Percentiles rank a stretch among this genome's conserved stretches.
Evolutionary conservation across 2,329 filamentous ascomycete genomes (phyloP).

Genomic region (Davidsoniella neocaledoniae): DNA sequence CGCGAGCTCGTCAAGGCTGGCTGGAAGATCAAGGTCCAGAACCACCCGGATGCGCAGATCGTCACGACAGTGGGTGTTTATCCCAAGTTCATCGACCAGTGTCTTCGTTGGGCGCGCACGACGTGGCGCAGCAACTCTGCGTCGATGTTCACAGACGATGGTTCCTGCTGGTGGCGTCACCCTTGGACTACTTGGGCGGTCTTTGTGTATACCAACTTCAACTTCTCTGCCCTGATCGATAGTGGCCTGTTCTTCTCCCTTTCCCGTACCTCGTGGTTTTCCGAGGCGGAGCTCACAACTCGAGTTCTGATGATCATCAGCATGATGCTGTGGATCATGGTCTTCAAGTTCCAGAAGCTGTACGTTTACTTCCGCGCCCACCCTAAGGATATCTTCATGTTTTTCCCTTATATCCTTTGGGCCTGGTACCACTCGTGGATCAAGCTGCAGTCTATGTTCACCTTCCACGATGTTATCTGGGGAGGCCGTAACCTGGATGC

Average conservation of each 20-base stretch:
- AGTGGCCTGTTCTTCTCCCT: constrained; percentile 21
- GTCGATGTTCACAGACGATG: constrained; percentile 22
- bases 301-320: not conserved
- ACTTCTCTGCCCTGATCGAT: constrained; percentile 40
- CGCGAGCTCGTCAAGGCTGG: constrained; percentile 31
- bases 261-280: constrained; percentile 5
- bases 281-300: not conserved
- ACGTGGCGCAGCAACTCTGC: constrained; percentile 39
- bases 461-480: constrained; percentile 31
- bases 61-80: constrained; percentile 35
- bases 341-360: constrained; percentile 41
- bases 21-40: constrained; percentile 40
- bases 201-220: constrained; percentile 34
- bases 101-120: constrained; percentile 39
- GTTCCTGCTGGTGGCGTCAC: constrained; percentile 17
- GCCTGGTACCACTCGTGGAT: constrained; percentile 40
- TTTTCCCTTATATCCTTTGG: constrained; percentile 35
- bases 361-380: constrained; percentile 33
- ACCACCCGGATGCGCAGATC: constrained; percentile 28
- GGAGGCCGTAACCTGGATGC: constrained; percentile 10
- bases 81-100: constrained; percentile 34
- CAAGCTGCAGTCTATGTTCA: constrained; percentile 38
- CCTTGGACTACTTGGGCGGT: constrained; percentile 40
- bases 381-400: constrained; percentile 32
- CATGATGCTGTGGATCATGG: constrained; percentile 29